Conservation (phyloP, 2,329 filamentous ascomycete genomes). For the Aspergillus unguis region DNA sequence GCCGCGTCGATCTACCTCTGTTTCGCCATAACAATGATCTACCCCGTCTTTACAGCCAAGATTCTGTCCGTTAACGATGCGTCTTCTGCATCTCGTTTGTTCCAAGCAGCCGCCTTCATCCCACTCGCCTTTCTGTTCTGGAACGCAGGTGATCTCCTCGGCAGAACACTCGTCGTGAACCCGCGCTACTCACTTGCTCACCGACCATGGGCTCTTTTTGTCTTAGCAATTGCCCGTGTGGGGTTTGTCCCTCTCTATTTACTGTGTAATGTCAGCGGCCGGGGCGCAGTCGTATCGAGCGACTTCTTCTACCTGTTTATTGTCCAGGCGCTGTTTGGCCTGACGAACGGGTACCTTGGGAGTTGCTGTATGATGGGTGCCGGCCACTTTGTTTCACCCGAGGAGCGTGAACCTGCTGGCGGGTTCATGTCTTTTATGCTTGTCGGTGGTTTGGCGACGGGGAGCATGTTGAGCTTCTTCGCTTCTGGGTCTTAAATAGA, state of each 20-base stretch:
- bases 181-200: conserved; percentile 56
- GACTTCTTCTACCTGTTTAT: conserved; percentile 84
- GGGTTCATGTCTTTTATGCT: conserved; percentile 92
- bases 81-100: conserved; percentile 54
- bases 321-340: conserved; percentile 78
- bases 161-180: conserved; percentile 65
- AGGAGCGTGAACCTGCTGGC: conserved; percentile 82
- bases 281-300: conserved; percentile 69
- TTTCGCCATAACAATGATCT: conserved; percentile 87
- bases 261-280: conserved; percentile 80
- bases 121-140: conserved; percentile 88
- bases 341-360: conserved; percentile 82
- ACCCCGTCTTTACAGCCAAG: conserved; percentile 82
- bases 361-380: conserved; percentile 91
- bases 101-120: conserved; percentile 71
- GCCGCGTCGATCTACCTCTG: conserved; percentile 73
- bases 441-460: conserved; percentile 75
- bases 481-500: conserved; percentile 46
- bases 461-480: conserved; percentile 87
- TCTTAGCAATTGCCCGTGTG: conserved; percentile 62
- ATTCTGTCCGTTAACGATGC: conserved; percentile 51
- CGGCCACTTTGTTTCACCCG: conserved; percentile 72
- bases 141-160: conserved; percentile 83
- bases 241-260: conserved; percentile 80
- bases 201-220: conserved; percentile 65